A percentile compares a stretch with the other conserved stretches of the same genome.
These are phyloP conservation scores for Xylariaceae sp. DNA, from an alignment of 2,329 filamentous ascomycete genomes.

Conservation along the genomic window DNA sequence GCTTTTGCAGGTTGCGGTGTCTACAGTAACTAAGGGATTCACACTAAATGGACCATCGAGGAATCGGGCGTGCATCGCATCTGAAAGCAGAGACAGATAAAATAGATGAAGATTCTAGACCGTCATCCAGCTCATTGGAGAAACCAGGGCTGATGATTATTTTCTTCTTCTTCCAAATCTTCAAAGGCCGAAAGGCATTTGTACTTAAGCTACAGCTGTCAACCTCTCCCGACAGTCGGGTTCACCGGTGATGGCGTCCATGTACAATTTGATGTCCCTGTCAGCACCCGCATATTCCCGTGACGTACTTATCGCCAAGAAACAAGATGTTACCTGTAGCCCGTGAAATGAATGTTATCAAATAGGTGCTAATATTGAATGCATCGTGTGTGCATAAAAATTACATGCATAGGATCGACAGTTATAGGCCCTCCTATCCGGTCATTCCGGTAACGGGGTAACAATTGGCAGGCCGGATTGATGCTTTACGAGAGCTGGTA, in stretches of 20 bases:
- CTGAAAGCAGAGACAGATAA: conserved; percentile 2
- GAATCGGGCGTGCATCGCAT: background rate
- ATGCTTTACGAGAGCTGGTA: background rate
- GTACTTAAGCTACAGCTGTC: conserved; percentile 21
- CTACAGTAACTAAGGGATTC: conserved; percentile 6
- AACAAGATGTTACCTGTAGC: conserved; percentile 15
- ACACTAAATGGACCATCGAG: background rate
- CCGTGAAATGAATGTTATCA: conserved; percentile 2
- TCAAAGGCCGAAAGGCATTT: conserved; percentile 9
- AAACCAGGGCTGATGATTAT: background rate
- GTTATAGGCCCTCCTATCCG: background rate
- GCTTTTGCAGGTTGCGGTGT: conserved; percentile 20
- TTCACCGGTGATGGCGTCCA: conserved; percentile 18
- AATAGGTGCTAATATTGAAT: conserved; percentile 1
- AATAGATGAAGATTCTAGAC: background rate
- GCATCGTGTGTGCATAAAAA: background rate
- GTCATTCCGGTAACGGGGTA: background rate
- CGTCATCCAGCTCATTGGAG: background rate
- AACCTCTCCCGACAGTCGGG: conserved; percentile 14
- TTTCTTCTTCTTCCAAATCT: background rate
- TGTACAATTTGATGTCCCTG: conserved; percentile 3
- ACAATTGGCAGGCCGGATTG: background rate
- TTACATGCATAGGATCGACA: conserved; percentile 1
- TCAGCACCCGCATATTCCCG: conserved; percentile 10
- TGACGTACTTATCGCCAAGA: conserved; percentile 17